These are phyloP conservation scores for Pezizomycotina sp. DNA, from an alignment of 2,329 filamentous ascomycete species.

Conservation along the genomic window DNA sequence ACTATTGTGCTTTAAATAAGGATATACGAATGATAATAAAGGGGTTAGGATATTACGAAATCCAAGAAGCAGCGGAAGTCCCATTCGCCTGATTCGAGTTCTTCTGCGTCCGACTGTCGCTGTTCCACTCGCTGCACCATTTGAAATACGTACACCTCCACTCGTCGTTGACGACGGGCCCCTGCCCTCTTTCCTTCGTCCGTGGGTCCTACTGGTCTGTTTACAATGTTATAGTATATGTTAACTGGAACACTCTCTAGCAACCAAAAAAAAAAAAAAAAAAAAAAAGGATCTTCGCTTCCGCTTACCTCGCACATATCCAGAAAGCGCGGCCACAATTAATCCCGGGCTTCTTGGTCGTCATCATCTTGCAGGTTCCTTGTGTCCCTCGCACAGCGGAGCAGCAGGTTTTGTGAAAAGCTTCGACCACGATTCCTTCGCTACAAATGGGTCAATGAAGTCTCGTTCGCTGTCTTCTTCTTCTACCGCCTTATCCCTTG, in stretches of 20 bases:
- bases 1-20: too few relatives aligned
- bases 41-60: too few relatives aligned
- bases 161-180: conserved; percentile 54
- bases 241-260: conserved; percentile 2
- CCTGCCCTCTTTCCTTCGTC: conserved; percentile 70
- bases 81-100: too few relatives aligned
- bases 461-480: conserved; percentile 31
- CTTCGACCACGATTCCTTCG: conserved; percentile 72
- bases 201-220: conserved; percentile 70
- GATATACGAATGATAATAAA: too few relatives aligned
- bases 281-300: neutral
- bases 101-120: too few relatives aligned
- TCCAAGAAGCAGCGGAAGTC: too few relatives aligned
- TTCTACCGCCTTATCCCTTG: conserved; percentile 21
- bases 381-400: conserved; percentile 67
- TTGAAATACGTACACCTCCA: conserved; percentile 25
- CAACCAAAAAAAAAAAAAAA: conserved; percentile 1
- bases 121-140: conserved; percentile 23
- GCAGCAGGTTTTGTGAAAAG: conserved; percentile 57
- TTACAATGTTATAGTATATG: conserved; percentile 29
- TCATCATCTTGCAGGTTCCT: conserved; percentile 69
- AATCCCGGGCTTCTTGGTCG: conserved; percentile 75
- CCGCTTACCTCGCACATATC: conserved; percentile 46
- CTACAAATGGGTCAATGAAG: conserved; percentile 50
- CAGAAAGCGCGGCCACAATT: conserved; percentile 56